A percentile compares a stretch with the other conserved stretches of the same genome.
Conservation (phyloP, 176 grass and related monocot species). For the Triticum dicoccoides region DNA sequence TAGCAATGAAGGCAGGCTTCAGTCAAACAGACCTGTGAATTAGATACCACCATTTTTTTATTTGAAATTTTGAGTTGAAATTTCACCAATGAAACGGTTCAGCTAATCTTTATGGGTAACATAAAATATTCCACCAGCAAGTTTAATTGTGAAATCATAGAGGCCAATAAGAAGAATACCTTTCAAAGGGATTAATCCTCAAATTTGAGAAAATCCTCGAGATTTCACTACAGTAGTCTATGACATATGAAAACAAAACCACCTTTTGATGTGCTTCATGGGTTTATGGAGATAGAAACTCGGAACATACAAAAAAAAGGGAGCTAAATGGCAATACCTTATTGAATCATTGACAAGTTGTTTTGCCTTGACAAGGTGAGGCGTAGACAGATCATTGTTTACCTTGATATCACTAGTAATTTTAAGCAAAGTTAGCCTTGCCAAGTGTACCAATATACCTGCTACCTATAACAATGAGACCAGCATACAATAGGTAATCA, state of each 20-base stretch:
- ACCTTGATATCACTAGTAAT: conserved; percentile 33
- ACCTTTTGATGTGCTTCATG: not conserved
- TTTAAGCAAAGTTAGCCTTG: conserved; percentile 64
- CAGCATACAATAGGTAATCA: conserved; percentile 25
- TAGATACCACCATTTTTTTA: not conserved
- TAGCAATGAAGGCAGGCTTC: not conserved
- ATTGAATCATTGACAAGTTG: conserved; percentile 60
- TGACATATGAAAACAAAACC: not conserved
- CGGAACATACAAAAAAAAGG: not conserved
- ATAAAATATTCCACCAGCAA: not conserved
- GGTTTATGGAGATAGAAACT: not conserved
- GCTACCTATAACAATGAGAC: conserved; percentile 52
- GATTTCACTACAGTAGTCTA: not conserved
- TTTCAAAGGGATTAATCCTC: not conserved
- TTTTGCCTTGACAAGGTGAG: conserved; percentile 53
- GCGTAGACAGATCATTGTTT: conserved; percentile 36
- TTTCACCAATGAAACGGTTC: conserved; percentile 12
- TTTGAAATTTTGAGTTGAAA: not conserved
- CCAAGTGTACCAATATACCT: conserved; percentile 58
- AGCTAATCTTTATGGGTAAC: conserved; percentile 15
- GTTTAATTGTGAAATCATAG: conserved; percentile 4
- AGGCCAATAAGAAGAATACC: not conserved
- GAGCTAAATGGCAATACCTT: conserved; percentile 45
- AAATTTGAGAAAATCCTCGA: not conserved
- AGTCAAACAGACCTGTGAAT: not conserved